Evolutionary conservation across 1,284 basidiomycete genomes (phyloP).

Genomic region (Irpex sp.): DNA sequence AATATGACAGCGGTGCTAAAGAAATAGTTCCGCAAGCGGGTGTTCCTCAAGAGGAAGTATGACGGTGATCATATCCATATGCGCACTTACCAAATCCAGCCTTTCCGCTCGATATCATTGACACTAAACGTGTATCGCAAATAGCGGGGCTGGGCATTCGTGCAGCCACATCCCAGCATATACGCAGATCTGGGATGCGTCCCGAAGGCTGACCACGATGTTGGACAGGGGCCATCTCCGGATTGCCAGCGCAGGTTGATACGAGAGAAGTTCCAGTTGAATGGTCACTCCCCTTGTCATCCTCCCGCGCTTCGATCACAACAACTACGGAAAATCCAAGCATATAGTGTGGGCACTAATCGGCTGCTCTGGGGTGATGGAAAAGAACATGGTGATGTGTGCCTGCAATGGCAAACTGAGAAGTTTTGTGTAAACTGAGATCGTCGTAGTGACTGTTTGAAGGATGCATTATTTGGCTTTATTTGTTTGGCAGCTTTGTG

Average conservation of each 20-base stretch:
- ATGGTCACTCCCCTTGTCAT: neutral
- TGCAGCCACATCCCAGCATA: no score
- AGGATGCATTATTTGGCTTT: neutral
- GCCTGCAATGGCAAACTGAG: neutral
- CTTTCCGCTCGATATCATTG: neutral
- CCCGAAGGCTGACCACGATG: no score
- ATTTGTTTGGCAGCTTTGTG: neutral
- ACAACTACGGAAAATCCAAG: neutral
- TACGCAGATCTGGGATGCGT: no score
- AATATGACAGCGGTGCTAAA: no score
- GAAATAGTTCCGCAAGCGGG: no score
- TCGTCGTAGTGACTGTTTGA: neutral
- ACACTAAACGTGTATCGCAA: neutral
- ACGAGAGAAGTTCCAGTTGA: neutral
- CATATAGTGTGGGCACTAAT: neutral
- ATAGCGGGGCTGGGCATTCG: neutral
- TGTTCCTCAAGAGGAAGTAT: no score
- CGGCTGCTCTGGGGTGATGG: neutral
- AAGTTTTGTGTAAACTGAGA: neutral
- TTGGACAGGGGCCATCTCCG: no score
- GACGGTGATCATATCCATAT: no score
- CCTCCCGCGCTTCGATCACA: neutral
- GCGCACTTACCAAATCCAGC: neutral
- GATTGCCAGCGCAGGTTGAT: neutral
- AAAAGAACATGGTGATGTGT: neutral